Conservation (phyloP, 495 filamentous ascomycete genomes). For the Cercophora scortea region DNA sequence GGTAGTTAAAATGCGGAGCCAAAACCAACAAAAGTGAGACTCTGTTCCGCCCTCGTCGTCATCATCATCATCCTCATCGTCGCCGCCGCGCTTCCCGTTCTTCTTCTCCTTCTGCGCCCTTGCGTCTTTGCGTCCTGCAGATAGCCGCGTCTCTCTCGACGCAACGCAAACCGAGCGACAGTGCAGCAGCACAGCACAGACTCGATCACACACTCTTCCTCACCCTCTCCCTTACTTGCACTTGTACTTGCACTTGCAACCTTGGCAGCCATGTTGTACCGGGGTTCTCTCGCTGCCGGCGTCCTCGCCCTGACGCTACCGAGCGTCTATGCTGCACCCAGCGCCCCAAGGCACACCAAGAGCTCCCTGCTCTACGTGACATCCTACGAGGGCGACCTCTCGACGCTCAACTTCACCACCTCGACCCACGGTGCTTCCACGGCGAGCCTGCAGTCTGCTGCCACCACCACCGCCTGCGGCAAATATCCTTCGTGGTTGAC, state of each 20-base stretch:
- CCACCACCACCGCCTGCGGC: slow-evolving; percentile 41
- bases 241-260: not conserved
- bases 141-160: not conserved
- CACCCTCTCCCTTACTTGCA: too few relatives aligned
- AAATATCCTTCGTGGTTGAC: slow-evolving; percentile 53
- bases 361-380: slow-evolving; percentile 48
- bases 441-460: slow-evolving; percentile 24
- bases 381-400: slow-evolving; percentile 53
- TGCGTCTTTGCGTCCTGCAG: not conserved
- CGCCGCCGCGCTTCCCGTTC: too few relatives aligned
- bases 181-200: not conserved
- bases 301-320: slow-evolving; percentile 21
- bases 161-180: not conserved
- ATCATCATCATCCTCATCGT: too few relatives aligned
- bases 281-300: not conserved
- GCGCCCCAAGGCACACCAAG: slow-evolving; percentile 22
- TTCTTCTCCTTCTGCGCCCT: not conserved
- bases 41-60: too few relatives aligned
- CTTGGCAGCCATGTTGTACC: slow-evolving; percentile 4
- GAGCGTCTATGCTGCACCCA: slow-evolving; percentile 7
- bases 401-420: slow-evolving; percentile 41
- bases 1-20: too few relatives aligned
- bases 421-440: slow-evolving; percentile 2
- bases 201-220: not conserved
- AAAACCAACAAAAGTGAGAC: too few relatives aligned